Conservation (phyloP, 306 rosid species). For the Lagenaria siceraria region DNA sequence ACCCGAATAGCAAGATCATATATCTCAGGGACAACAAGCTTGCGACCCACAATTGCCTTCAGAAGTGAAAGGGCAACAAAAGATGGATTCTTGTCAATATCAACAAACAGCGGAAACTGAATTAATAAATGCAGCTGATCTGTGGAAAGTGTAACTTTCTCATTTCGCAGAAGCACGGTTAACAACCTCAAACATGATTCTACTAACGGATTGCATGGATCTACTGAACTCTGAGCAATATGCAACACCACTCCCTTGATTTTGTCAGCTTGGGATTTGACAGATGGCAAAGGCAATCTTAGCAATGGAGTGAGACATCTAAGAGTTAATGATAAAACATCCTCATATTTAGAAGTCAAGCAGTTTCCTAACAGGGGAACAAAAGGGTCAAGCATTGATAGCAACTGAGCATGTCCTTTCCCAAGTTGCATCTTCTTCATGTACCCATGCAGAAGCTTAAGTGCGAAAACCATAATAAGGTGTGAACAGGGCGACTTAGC, state of each 20-base stretch:
- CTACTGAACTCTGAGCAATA: conserved; percentile 49
- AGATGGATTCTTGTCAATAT: conserved; percentile 60
- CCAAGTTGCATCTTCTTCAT: conserved; percentile 43
- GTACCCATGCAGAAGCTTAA: conserved; percentile 54
- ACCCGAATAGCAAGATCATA: conserved; percentile 73
- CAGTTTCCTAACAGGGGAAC: conserved; percentile 44
- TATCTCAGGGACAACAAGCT: conserved; percentile 70
- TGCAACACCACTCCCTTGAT: conserved; percentile 52
- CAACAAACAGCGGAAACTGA: conserved; percentile 77
- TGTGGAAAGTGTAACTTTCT: conserved; percentile 51
- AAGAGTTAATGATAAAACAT: conserved; percentile 63
- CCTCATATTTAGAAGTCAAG: conserved; percentile 73
- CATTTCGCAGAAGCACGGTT: conserved; percentile 63
- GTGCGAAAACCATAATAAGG: conserved; percentile 73
- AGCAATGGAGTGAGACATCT: conserved; percentile 64
- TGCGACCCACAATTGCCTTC: conserved; percentile 67
- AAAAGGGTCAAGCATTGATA: conserved; percentile 73
- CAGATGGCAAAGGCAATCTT: conserved; percentile 65
- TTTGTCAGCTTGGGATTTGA: conserved; percentile 55
- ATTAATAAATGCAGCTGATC: conserved; percentile 53
- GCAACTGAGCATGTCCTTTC: conserved; percentile 25
- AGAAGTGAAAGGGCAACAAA: conserved; percentile 64
- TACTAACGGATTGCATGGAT: conserved; percentile 58
- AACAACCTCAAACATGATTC: conserved; percentile 65
- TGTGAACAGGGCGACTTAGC: conserved; percentile 51